Percentiles rank a stretch among this genome's conserved stretches.
phyloP scores from a whole-genome alignment of 495 filamentous ascomycete genomes.

The Sporormia fimetaria region DNA sequence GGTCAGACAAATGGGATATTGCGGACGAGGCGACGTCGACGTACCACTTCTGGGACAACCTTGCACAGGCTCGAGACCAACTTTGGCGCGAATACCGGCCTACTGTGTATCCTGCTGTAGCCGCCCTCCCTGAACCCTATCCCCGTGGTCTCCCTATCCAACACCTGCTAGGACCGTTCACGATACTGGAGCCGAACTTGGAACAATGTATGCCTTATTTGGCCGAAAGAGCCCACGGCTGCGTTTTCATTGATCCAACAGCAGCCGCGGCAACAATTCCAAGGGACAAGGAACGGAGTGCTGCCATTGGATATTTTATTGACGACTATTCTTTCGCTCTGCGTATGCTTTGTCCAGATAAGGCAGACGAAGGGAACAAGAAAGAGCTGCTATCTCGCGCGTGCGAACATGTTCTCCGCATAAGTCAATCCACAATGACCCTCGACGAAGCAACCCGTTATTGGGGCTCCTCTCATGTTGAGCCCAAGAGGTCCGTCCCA shows the following conservation, averaged over 20 bases:
- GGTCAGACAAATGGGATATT: background rate
- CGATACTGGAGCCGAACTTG: background rate
- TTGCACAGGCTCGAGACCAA: conserved; percentile 14
- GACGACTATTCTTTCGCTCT: conserved; percentile 16
- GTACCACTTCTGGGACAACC: conserved; percentile 16
- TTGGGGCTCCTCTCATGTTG: background rate
- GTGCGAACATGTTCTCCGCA: conserved; percentile 8
- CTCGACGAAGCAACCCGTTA: conserved; percentile 9
- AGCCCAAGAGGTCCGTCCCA: too few species aligned
- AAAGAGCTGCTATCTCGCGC: conserved; percentile 3
- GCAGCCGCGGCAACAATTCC: conserved; percentile 1
- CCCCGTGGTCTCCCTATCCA: conserved; percentile 20
- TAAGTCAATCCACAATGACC: conserved; percentile 11
- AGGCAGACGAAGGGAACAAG: conserved; percentile 1
- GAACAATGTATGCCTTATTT: conserved; percentile 11
- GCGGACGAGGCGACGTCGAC: conserved; percentile 1
- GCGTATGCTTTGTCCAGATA: conserved; percentile 3
- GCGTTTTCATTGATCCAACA: conserved; percentile 4
- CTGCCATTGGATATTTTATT: conserved; percentile 14
- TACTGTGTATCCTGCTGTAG: conserved; percentile 1
- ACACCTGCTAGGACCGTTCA: conserved; percentile 2
- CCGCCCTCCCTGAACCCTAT: conserved; percentile 9
- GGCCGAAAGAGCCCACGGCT: conserved; percentile 4
- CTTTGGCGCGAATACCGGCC: conserved; percentile 15
- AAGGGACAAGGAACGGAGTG: conserved; percentile 6